phyloP scores from a whole-genome alignment of 2,329 filamentous ascomycete genomes.

The Emmonsia crescens region DNA sequence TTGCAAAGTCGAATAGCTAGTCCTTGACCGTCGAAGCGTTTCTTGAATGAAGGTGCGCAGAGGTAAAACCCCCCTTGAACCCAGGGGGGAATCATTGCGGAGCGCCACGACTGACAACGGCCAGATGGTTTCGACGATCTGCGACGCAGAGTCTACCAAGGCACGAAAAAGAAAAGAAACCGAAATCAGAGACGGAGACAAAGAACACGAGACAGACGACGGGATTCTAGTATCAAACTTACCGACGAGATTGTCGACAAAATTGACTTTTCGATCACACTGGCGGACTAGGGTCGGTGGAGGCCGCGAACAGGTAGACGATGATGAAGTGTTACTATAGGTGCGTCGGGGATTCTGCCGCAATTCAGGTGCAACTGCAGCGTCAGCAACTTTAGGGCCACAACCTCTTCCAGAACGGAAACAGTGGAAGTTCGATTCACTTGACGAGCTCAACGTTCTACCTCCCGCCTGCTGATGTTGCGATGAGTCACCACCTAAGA shows the following conservation, averaged over 20 bases:
- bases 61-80: constrained; percentile 68
- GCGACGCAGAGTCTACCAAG: constrained; percentile 78
- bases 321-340: constrained; percentile 42
- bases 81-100: constrained; percentile 54
- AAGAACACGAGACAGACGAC: constrained; percentile 15
- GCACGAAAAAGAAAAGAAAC: constrained; percentile 8
- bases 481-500: constrained; percentile 14
- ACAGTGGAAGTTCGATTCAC: constrained; percentile 16
- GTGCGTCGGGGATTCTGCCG: constrained; percentile 45
- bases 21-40: constrained; percentile 85
- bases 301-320: constrained; percentile 46
- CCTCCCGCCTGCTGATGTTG: constrained; percentile 13
- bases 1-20: constrained; percentile 94
- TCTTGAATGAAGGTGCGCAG: constrained; percentile 95
- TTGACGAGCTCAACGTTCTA: constrained; percentile 17
- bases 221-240: constrained; percentile 44
- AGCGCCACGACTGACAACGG: constrained; percentile 74
- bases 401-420: constrained; percentile 20
- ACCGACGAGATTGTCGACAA: constrained; percentile 96
- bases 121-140: constrained; percentile 97
- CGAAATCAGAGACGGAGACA: constrained; percentile 17
- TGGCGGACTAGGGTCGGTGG: constrained; percentile 74
- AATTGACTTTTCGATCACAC: constrained; percentile 83
- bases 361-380: constrained; percentile 29
- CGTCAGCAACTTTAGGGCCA: constrained; percentile 22